Evolutionary conservation across 306 rosid genomes (phyloP).

Genomic region (Castanea mollissima): DNA sequence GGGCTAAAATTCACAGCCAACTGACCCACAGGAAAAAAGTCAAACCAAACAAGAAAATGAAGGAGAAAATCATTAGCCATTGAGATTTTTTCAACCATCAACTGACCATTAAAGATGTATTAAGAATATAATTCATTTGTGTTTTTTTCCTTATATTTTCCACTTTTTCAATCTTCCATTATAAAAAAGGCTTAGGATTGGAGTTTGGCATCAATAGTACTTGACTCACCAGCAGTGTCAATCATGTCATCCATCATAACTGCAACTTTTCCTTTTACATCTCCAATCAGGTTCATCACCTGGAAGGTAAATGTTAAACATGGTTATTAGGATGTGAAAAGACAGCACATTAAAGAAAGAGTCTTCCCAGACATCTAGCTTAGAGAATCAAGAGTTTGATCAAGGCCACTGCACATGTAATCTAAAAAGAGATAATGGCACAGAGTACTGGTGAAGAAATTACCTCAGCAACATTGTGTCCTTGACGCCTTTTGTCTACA

Average conservation of each 20-base stretch:
- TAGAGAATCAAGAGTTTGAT: neutral
- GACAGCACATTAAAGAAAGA: neutral
- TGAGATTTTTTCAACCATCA: neutral
- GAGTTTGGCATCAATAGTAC: slow-evolving; percentile 7
- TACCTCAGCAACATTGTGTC: slow-evolving; percentile 97
- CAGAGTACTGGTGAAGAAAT: neutral
- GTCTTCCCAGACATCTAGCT: neutral
- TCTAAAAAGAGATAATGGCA: neutral
- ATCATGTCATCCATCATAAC: slow-evolving; percentile 99
- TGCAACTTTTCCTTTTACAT: slow-evolving; percentile 96
- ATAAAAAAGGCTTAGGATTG: neutral
- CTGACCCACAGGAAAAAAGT: neutral
- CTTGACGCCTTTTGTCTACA: slow-evolving; percentile 93
- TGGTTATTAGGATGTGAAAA: neutral
- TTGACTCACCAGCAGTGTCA: slow-evolving; percentile 91
- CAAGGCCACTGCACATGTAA: neutral
- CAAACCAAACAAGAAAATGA: neutral
- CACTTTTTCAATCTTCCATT: neutral
- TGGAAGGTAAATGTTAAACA: slow-evolving; percentile 25
- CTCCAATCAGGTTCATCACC: slow-evolving; percentile 99
- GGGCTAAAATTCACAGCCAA: neutral
- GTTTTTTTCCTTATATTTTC: neutral
- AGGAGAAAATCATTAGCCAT: neutral
- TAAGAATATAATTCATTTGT: neutral
- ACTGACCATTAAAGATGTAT: neutral